Base-by-base conservation (phyloP, 257 asterid genomes). In the Henckelia pumila region DNA sequence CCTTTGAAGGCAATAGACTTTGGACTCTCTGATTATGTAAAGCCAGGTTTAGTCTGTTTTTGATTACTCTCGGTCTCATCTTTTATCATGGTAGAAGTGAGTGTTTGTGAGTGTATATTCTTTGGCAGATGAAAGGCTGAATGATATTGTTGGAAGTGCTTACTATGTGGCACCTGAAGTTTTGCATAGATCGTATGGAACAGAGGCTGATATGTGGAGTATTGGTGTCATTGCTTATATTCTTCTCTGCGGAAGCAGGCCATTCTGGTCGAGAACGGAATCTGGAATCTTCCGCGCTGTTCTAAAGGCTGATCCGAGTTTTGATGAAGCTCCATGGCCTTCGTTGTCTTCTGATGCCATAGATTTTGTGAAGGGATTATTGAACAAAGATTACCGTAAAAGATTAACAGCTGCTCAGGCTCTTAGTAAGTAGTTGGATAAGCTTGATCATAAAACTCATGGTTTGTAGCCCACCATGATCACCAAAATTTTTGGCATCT, bases 191-290 rank as follows among this genome's bases (percentile, higher is more conserved):
- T 84, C 98, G 26, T 91, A 91, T 69, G 96, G 98, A 72, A 85
- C 95, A 21, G 96, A 91, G 78, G 96, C 92, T 25, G 98, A 92
- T 78, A 89, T 89, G 95, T 92, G 98, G 98, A 89, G 98, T 68
- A 80, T 92, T 61, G 98, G 98, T 58, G 98, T 92, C 59, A 89
- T 89, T 77, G 92, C 91, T 63, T 92, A 89, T 44, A 89, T 89
- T 80, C 90, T 92, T 80, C 88, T 92, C 14, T 87, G 96, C 52
- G 96, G 96, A 78, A 91, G 96, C 78, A 64, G 95, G 56, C 95
- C 95, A 6, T 87, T 87, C 71, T 87, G 95, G 95, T 85, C 94
- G 1, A 82, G 94, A 66, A 84, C 94, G 6, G 94, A 86, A 78
- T 86, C 94, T 13, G 94, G 94, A 69, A 86, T 86, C 72, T 86